Conservation (phyloP, 2,329 filamentous ascomycete genomes). For the Trichoderma afroharzianum region DNA sequence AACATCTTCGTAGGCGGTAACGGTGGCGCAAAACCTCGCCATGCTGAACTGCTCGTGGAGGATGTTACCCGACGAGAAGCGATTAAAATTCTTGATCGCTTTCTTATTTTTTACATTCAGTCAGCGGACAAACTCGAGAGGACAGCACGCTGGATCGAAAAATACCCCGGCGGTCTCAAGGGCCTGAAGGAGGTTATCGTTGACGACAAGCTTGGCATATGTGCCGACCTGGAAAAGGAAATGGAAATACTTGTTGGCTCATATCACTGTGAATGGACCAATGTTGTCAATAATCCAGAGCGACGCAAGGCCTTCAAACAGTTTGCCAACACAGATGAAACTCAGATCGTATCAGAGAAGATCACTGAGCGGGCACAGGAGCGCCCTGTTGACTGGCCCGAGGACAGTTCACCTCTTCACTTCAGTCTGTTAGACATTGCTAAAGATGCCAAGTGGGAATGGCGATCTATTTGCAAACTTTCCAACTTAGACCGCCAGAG, state of each 20-base stretch:
- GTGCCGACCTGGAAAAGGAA: conserved; percentile 76
- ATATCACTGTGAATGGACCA: conserved; percentile 91
- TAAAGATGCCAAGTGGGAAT: conserved; percentile 60
- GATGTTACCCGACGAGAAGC: conserved; percentile 82
- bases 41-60: conserved; percentile 79
- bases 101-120: conserved; percentile 90
- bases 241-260: conserved; percentile 81
- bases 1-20: conserved; percentile 91
- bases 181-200: conserved; percentile 81
- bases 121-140: conserved; percentile 87
- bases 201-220: conserved; percentile 82
- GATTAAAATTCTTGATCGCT: conserved; percentile 79
- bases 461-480: conserved; percentile 75
- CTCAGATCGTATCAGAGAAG: conserved; percentile 63
- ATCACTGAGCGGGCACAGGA: conserved; percentile 69
- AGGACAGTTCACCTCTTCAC: conserved; percentile 62
- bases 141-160: conserved; percentile 84
- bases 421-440: conserved; percentile 59
- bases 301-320: conserved; percentile 70
- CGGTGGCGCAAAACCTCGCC: conserved; percentile 78
- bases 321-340: conserved; percentile 80
- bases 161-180: conserved; percentile 74
- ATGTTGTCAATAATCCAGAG: conserved; percentile 67
- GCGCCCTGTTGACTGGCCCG: conserved; percentile 74
- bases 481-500: conserved; percentile 57